phyloP scores from a whole-genome alignment of 2,329 filamentous ascomycete species.

The Penicillium brasilianum region DNA sequence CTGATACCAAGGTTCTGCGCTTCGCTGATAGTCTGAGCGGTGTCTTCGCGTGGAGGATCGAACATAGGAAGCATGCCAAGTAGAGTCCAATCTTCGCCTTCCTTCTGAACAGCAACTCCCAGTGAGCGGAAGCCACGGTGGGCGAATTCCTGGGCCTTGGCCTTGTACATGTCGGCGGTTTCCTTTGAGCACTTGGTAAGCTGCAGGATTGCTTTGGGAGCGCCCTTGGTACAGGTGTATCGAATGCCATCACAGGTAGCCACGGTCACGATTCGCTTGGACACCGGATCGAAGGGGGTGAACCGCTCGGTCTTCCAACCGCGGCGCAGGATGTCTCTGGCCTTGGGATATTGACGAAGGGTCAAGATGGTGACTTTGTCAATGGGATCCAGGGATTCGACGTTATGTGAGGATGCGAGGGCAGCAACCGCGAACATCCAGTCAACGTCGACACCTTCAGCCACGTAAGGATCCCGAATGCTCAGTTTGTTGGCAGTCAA shows the following conservation, averaged over 20 bases:
- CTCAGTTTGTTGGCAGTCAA: constrained; percentile 68
- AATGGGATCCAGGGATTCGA: constrained; percentile 77
- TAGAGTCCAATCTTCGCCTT: constrained; percentile 73
- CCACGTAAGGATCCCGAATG: constrained; percentile 76
- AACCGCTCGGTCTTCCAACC: constrained; percentile 80
- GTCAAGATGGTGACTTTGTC: constrained; percentile 79
- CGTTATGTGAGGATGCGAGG: constrained; percentile 77
- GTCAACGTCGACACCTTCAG: constrained; percentile 77
- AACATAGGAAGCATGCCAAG: constrained; percentile 81
- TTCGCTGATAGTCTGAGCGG: constrained; percentile 76
- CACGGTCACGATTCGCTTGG: constrained; percentile 76
- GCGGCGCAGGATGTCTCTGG: constrained; percentile 72
- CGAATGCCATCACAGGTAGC: constrained; percentile 70
- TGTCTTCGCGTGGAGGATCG: constrained; percentile 78
- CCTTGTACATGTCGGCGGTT: constrained; percentile 68
- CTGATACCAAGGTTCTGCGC: constrained; percentile 75
- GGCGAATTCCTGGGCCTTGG: constrained; percentile 76
- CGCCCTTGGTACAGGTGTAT: constrained; percentile 77
- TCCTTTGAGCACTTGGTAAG: constrained; percentile 71
- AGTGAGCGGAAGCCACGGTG: constrained; percentile 79
- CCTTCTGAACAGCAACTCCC: constrained; percentile 77
- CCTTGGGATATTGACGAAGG: constrained; percentile 75
- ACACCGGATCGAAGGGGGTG: constrained; percentile 73
- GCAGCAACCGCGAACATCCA: constrained; percentile 85
- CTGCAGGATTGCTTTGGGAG: constrained; percentile 74